Percentiles rank a stretch among this genome's conserved stretches.
Conservation (phyloP, 371 early-diverging fungal species). For the Encephalitozoon romaleae region DNA sequence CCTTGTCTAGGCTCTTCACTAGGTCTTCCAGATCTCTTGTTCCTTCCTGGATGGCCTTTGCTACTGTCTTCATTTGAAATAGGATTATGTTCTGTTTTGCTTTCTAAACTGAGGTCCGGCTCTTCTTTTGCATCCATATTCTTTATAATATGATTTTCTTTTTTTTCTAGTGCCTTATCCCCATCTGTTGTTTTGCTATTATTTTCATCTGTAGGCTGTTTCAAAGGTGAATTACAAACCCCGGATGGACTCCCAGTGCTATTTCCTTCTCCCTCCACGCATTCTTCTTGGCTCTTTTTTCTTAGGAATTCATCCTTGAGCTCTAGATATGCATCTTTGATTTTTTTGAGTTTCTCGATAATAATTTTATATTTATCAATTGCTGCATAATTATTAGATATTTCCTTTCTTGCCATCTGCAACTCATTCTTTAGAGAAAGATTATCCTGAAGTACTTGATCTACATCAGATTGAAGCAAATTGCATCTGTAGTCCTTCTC, state of each 20-base stretch:
- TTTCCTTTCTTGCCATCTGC: not conserved
- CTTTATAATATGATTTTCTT: not conserved
- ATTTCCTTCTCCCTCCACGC: not conserved
- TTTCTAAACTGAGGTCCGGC: not conserved
- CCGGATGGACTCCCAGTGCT: not conserved
- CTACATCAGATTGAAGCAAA: not conserved
- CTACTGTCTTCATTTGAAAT: not conserved
- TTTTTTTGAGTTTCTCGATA: slow-evolving; percentile 22
- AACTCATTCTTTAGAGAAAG: not conserved
- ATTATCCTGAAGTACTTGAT: not conserved
- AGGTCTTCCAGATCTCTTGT: slow-evolving; percentile 27
- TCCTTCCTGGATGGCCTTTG: not conserved
- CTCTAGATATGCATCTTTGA: slow-evolving; percentile 27
- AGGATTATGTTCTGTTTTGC: not conserved
- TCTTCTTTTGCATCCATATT: slow-evolving; percentile 17
- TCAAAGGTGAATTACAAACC: not conserved
- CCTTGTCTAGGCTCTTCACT: not conserved
- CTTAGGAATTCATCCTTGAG: not conserved
- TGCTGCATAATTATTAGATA: not conserved
- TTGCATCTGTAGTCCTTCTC: not conserved
- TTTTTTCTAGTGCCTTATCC: slow-evolving; percentile 10
- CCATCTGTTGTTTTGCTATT: slow-evolving; percentile 6
- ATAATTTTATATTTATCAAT: slow-evolving; percentile 16
- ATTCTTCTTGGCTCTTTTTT: not conserved
- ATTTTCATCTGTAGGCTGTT: not conserved